These are phyloP conservation scores for Annulohypoxylon nitens DNA, from an alignment of 495 filamentous ascomycete genomes.

Conservation along the genomic window DNA sequence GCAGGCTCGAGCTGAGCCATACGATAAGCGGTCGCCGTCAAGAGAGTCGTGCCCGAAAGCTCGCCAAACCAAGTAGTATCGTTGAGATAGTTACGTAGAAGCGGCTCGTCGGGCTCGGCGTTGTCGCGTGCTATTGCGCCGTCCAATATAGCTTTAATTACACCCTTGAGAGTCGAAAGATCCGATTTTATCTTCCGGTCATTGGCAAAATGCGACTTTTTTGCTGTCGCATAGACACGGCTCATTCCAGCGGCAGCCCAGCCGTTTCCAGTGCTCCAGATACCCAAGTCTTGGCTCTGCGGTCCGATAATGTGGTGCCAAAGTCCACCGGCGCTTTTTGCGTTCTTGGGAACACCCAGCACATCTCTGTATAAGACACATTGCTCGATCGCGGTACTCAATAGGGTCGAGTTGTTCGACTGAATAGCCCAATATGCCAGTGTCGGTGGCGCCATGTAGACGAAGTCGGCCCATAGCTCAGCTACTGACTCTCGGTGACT, in stretches of 20 bases:
- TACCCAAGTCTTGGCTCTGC: conserved; percentile 56
- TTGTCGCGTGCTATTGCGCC: conserved; percentile 54
- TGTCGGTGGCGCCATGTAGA: conserved; percentile 65
- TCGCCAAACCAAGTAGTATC: conserved; percentile 66
- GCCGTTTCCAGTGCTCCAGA: conserved; percentile 66
- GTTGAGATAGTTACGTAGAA: conserved; percentile 65
- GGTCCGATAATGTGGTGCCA: conserved; percentile 66
- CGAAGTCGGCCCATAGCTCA: conserved; percentile 66
- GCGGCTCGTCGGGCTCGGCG: conserved; percentile 57
- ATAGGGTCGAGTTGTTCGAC: conserved; percentile 49
- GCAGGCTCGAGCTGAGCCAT: conserved; percentile 59
- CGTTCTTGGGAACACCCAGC: conserved; percentile 46
- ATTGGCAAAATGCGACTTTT: conserved; percentile 51
- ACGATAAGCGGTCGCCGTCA: conserved; percentile 61
- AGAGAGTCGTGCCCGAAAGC: conserved; percentile 62
- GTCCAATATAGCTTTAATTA: conserved; percentile 63
- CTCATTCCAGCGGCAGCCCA: conserved; percentile 66
- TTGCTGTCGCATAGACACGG: conserved; percentile 62
- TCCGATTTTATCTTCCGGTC: conserved; percentile 50
- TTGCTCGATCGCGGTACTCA: conserved; percentile 58
- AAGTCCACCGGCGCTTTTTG: conserved; percentile 45
- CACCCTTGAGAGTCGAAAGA: conserved; percentile 49
- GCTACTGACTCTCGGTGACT: conserved; percentile 61
- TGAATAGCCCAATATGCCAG: conserved; percentile 65
- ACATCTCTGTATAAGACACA: conserved; percentile 59